These are phyloP conservation scores for Alternaria solani DNA, from an alignment of 2,329 filamentous ascomycete genomes.

Conservation along the genomic window DNA sequence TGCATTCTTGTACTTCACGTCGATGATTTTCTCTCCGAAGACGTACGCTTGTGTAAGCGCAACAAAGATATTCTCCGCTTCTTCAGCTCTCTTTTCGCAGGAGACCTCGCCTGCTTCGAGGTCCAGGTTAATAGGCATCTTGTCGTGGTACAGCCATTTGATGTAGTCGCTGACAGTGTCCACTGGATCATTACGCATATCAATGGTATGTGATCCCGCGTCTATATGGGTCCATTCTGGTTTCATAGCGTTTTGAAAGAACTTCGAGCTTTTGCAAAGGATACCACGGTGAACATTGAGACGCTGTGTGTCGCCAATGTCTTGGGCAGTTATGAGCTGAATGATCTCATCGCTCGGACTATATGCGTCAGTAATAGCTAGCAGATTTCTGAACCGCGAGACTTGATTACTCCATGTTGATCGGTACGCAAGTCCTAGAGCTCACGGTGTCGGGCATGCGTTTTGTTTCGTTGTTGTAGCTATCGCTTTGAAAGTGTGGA, in stretches of 20 bases:
- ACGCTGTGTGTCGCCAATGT: neutral
- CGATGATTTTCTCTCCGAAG: neutral
- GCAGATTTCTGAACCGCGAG: fast-evolving
- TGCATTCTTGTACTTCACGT: neutral
- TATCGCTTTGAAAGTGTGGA: no score
- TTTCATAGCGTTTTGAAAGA: neutral
- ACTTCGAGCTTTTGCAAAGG: neutral
- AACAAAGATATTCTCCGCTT: neutral
- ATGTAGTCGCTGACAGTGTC: neutral
- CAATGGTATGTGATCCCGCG: neutral
- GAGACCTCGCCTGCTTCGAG: neutral
- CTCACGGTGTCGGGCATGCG: no score
- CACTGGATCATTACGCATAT: fast-evolving
- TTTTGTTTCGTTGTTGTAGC: neutral
- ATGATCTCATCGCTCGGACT: neutral
- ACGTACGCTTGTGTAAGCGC: neutral
- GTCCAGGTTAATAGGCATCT: neutral
- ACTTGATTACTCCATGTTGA: neutral
- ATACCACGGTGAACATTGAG: neutral
- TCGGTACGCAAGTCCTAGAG: neutral
- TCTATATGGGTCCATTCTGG: neutral
- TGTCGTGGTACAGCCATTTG: neutral
- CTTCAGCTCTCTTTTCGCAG: neutral
- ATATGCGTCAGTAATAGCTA: neutral
- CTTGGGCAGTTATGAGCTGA: neutral